Percentiles rank a stretch among this genome's conserved stretches.
Evolutionary conservation across 2,329 filamentous ascomycete genomes (phyloP).

Genomic region (Alternaria hordeiaustralica): DNA sequence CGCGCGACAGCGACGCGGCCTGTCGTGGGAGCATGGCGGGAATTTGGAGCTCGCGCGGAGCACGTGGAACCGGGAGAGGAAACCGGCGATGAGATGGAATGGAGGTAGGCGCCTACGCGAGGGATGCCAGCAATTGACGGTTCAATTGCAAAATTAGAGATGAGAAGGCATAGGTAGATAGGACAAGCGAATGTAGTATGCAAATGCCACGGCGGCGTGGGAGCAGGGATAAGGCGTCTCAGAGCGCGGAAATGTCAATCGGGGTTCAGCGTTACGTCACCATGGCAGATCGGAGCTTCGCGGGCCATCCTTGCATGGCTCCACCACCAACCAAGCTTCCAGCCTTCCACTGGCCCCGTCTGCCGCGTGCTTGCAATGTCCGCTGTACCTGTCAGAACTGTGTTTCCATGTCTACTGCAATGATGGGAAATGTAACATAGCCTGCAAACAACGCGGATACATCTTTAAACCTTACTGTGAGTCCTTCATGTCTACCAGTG

Average conservation of each 20-base stretch:
- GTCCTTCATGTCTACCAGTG: background rate
- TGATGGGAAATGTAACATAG: background rate
- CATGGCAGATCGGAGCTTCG: background rate
- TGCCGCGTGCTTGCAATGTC: background rate
- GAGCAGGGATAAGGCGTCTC: background rate
- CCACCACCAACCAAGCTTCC: slow-evolving; percentile 25
- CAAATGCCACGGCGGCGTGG: background rate
- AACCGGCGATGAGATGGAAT: background rate
- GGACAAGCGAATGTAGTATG: background rate
- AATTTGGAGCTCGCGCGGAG: slow-evolving; percentile 3
- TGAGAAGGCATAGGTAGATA: slow-evolving; percentile 1
- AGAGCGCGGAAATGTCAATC: slow-evolving; percentile 25
- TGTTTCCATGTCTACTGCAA: background rate
- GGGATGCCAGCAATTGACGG: slow-evolving; percentile 13
- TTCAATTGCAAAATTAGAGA: slow-evolving; percentile 6
- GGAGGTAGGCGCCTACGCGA: background rate
- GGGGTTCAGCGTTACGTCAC: slow-evolving; percentile 24
- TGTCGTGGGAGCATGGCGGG: slow-evolving; percentile 40
- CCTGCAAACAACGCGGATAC: background rate
- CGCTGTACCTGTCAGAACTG: background rate
- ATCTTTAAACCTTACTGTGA: background rate
- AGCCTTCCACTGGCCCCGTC: slow-evolving; percentile 14
- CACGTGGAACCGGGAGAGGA: slow-evolving; percentile 9
- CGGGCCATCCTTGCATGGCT: slow-evolving; percentile 3
- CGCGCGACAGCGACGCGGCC: slow-evolving; percentile 38